These are phyloP conservation scores for Aspergillus sp. DNA, from an alignment of 2,329 filamentous ascomycete species.

Conservation along the genomic window DNA sequence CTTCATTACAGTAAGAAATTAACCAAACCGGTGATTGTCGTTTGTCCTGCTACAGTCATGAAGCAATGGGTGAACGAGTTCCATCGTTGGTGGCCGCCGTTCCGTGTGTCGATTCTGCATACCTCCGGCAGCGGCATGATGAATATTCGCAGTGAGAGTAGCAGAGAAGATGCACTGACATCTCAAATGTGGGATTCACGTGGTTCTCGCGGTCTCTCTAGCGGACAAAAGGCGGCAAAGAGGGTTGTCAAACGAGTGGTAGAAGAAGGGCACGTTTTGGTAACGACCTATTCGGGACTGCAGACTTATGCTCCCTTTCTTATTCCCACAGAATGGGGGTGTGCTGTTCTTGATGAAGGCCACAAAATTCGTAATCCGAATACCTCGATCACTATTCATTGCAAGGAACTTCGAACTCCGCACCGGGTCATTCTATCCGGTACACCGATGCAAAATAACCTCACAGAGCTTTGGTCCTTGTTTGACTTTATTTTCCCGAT, in stretches of 20 bases:
- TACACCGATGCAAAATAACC: constrained; percentile 95
- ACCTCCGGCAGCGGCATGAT: constrained; percentile 96
- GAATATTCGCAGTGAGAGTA: constrained; percentile 60
- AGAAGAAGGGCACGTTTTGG: constrained; percentile 81
- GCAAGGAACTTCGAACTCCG: constrained; percentile 85
- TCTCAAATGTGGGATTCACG: constrained; percentile 50
- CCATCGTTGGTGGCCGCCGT: constrained; percentile 98
- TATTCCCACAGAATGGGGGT: constrained; percentile 82
- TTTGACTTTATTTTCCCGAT: constrained; percentile 98
- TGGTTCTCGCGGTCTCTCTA: constrained; percentile 33
- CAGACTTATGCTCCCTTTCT: constrained; percentile 84
- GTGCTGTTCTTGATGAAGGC: constrained; percentile 90
- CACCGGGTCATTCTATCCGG: constrained; percentile 92
- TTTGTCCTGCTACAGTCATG: constrained; percentile 90
- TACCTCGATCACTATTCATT: constrained; percentile 87
- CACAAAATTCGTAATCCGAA: constrained; percentile 98
- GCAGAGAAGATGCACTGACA: constrained; percentile 59
- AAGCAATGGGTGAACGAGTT: constrained; percentile 99
- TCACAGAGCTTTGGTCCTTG: constrained; percentile 91
- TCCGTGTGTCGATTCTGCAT: constrained; percentile 91
- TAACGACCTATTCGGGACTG: constrained; percentile 94
- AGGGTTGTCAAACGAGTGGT: constrained; percentile 79
- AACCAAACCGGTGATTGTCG: constrained; percentile 78
- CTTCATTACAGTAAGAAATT: constrained; percentile 88
- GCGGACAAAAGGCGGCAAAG: constrained; percentile 65